Evolutionary conservation across 139 green algal species (phyloP), one percentile per base, ranked within the genome.

Genomic region (Picochlorum sp.): DNA sequence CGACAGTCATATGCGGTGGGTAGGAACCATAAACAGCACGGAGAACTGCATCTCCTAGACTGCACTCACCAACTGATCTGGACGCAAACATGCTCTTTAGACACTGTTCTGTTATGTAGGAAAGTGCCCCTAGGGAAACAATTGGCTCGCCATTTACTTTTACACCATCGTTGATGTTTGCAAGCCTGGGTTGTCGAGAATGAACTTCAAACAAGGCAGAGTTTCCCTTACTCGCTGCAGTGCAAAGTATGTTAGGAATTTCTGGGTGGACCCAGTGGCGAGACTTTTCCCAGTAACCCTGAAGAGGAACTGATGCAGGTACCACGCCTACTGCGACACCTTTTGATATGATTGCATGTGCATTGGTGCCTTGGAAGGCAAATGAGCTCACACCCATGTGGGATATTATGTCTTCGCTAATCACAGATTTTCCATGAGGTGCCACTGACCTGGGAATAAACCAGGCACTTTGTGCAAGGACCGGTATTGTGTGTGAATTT

Each of bases 361-460:
- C 81, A 63, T 91, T 90, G 45, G 83, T 88, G 45, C 85, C 86
- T 65, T 88, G 81, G 76, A 92, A 95, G 1, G 88, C 88, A 64
- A 95, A 95, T 4, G 83, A 83, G 67, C 83, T 92, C 41, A 87
- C 72, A 51, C 85, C 84, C 26, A 24, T 61, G 57, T 63, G 13
- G 4, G n/a, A 15, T 16, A 51, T 4, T 2, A 11, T 3, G 34
- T 11, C 34, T 41, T 38, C 8, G 5, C 16, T 20, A 21, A 0
- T 16, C 4, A 49, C 44, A 32, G 0, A 55, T 9, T 34, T 14
- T 21, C n/a, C 65, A 50, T 65, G 51, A 26, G 49, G 45, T 16
- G 69, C 75, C 1, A 52, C n/a, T 60, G 78, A 66, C 28, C 76
- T 65, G 4, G 63, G 77, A 23, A 84, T 55, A 57, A 18, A 54